These are phyloP conservation scores for Rhodocollybia butyracea DNA, from an alignment of 768 basidiomycete species.

Conservation along the genomic window DNA sequence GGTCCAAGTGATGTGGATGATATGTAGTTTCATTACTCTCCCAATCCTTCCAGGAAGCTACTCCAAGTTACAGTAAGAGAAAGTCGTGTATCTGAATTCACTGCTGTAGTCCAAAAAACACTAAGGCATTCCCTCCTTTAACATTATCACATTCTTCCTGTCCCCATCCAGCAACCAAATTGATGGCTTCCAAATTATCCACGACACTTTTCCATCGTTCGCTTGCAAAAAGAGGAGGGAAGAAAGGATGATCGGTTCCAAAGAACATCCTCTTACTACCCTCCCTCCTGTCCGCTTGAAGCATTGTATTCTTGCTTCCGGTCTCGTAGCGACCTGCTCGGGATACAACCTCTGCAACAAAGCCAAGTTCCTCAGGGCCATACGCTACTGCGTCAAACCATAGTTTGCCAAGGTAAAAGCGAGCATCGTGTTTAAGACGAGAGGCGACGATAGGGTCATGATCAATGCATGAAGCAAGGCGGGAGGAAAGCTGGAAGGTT, in stretches of 20 bases:
- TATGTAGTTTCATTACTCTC: too few species aligned
- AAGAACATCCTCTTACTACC: constrained; percentile 69
- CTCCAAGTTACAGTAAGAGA: too few species aligned
- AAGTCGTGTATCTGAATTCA: too few species aligned
- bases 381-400: constrained; percentile 87
- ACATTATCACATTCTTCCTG: constrained; percentile 62
- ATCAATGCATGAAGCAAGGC: constrained; percentile 78
- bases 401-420: constrained; percentile 80
- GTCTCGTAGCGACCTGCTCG: constrained; percentile 51
- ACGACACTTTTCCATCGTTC: constrained; percentile 84
- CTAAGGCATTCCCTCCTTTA: constrained; percentile 68
- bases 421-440: constrained; percentile 75
- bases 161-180: constrained; percentile 58
- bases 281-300: constrained; percentile 31
- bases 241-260: constrained; percentile 87
- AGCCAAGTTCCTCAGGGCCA: constrained; percentile 80
- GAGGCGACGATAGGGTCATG: constrained; percentile 81
- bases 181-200: constrained; percentile 81
- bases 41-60: too few species aligned
- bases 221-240: constrained; percentile 68
- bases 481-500: constrained; percentile 62
- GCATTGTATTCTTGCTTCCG: constrained; percentile 22
- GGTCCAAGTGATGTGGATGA: too few species aligned
- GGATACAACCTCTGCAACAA: constrained; percentile 67
- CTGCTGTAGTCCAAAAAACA: constrained; percentile 53